phyloP scores from a whole-genome alignment of 805 yeast species.

The Candida broadrunensis region DNA sequence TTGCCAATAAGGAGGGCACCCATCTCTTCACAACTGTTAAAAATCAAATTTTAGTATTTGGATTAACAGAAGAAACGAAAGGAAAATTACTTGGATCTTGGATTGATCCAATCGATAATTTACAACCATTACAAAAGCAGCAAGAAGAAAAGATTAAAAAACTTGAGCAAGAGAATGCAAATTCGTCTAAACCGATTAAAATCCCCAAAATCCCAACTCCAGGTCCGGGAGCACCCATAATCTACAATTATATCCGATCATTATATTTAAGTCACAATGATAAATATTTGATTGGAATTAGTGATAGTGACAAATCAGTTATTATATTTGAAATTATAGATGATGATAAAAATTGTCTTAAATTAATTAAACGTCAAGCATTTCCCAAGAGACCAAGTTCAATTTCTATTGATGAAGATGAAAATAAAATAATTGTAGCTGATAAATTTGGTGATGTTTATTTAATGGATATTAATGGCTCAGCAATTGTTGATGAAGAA shows the following conservation, averaged over 20 bases:
- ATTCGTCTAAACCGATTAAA: slow-evolving; percentile 18
- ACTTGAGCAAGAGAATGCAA: slow-evolving; percentile 28
- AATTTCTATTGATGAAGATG: slow-evolving; percentile 54
- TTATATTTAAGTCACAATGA: slow-evolving; percentile 52
- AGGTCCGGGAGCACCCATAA: slow-evolving; percentile 67
- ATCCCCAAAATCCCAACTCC: slow-evolving; percentile 57
- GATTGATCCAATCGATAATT: slow-evolving; percentile 56
- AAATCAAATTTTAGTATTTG: slow-evolving; percentile 56
- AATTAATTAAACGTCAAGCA: slow-evolving; percentile 62
- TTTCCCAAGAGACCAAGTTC: slow-evolving; percentile 95
- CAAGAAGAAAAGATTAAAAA: slow-evolving; percentile 39
- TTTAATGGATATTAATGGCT: slow-evolving; percentile 43
- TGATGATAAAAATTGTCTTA: slow-evolving; percentile 40
- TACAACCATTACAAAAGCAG: slow-evolving; percentile 42
- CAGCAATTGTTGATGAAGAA: slow-evolving; percentile 40
- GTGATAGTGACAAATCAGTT: slow-evolving; percentile 82
- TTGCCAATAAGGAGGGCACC: slow-evolving; percentile 42
- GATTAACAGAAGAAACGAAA: slow-evolving; percentile 15
- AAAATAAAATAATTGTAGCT: slow-evolving; percentile 60
- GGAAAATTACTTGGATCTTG: slow-evolving; percentile 54
- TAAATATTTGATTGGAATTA: slow-evolving; percentile 57
- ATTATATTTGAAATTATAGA: slow-evolving; percentile 50
- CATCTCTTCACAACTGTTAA: slow-evolving; percentile 56
- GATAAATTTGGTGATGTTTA: slow-evolving; percentile 98
- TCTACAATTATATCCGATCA: slow-evolving; percentile 65